Evolutionary conservation across 352 stramenopile species (phyloP).

Genomic region (Globisporangium heterothallicum): DNA sequence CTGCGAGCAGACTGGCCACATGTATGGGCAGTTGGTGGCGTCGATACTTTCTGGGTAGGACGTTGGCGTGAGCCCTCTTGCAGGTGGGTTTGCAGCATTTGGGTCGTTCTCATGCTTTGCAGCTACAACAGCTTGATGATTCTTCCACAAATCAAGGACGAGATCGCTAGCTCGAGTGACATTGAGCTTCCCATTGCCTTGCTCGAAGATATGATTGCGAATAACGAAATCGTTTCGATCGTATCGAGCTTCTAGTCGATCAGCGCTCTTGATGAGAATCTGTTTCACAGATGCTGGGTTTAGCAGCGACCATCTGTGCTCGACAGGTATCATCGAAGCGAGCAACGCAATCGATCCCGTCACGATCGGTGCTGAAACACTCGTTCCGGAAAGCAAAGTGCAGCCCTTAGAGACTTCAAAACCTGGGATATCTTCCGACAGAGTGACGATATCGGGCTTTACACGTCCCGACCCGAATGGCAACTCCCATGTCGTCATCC

Average conservation of each 20-base stretch:
- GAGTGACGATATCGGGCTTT: constrained; percentile 80
- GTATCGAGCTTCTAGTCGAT: constrained; percentile 29
- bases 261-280: constrained; percentile 52
- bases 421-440: constrained; percentile 62
- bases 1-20: constrained; percentile 84
- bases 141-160: constrained; percentile 34
- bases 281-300: constrained; percentile 72
- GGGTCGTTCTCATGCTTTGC: constrained; percentile 5
- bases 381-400: constrained; percentile 73
- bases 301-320: constrained; percentile 47
- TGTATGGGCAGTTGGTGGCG: constrained; percentile 74
- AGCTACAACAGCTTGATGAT: constrained; percentile 20
- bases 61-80: constrained; percentile 19
- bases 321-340: constrained; percentile 55
- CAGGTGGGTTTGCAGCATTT: not conserved
- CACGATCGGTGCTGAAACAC: constrained; percentile 79
- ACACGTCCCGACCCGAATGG: constrained; percentile 75
- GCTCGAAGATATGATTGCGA: constrained; percentile 82
- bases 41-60: constrained; percentile 67
- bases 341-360: constrained; percentile 71
- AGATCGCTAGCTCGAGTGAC: constrained; percentile 48
- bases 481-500: constrained; percentile 85
- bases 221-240: constrained; percentile 33
- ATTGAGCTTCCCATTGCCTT: constrained; percentile 74
- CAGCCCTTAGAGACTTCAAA: constrained; percentile 45